Evolutionary conservation across 2,329 filamentous ascomycete genomes (phyloP).

Genomic region (Neonectria hederae): DNA sequence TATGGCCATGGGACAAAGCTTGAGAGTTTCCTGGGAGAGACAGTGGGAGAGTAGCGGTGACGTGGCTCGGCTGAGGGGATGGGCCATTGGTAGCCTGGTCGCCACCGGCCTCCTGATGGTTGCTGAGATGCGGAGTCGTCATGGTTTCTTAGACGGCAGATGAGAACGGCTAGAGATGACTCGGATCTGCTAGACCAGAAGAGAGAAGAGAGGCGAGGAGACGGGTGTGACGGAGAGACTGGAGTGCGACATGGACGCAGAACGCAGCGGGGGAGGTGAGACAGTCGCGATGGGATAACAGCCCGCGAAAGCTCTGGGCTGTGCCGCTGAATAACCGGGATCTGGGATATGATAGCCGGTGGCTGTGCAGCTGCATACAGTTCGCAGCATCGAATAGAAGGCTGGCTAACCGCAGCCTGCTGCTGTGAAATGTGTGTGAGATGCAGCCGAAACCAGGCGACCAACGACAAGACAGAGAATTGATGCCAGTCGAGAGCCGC

Average conservation of each 20-base stretch:
- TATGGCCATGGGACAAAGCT: neutral
- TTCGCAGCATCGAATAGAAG: neutral
- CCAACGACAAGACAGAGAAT: neutral
- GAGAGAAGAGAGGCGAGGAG: neutral
- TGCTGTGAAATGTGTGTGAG: neutral
- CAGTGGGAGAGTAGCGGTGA: neutral
- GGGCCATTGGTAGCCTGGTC: neutral
- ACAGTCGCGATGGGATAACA: neutral
- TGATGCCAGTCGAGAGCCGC: neutral
- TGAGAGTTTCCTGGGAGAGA: neutral
- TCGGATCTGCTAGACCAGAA: neutral
- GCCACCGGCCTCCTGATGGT: neutral
- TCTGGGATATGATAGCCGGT: neutral
- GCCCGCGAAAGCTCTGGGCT: neutral
- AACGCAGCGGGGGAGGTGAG: neutral
- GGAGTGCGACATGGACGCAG: neutral
- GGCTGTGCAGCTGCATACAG: neutral
- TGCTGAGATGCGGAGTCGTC: neutral
- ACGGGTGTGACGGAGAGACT: neutral
- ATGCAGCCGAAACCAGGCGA: neutral
- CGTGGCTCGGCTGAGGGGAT: neutral
- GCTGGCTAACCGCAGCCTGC: neutral
- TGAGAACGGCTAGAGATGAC: neutral
- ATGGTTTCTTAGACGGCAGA: neutral
- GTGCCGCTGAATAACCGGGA: neutral